Evolutionary conservation across 495 filamentous ascomycete genomes (phyloP).

Genomic region (Aspergillus steynii): DNA sequence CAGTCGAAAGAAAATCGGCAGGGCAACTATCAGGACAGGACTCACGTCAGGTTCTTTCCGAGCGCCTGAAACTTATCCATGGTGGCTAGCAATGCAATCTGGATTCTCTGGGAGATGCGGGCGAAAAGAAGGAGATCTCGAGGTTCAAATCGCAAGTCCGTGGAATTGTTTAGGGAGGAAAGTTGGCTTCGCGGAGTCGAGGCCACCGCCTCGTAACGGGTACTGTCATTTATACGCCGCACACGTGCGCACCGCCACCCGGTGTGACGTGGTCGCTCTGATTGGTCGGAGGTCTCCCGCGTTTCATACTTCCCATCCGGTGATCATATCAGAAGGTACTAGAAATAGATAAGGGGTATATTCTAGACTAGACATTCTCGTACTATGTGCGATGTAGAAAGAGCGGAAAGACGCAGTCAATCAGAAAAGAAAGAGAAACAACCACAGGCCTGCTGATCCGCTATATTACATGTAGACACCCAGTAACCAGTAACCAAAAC

Average conservation of each 20-base stretch:
- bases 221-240: conserved; percentile 7
- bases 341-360: not conserved
- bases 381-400: not conserved
- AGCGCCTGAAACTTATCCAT: conserved; percentile 75
- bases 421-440: conserved; percentile 1
- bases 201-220: conserved; percentile 19
- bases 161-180: not conserved
- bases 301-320: no score
- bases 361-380: not conserved
- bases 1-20: not conserved
- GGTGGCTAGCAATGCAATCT: conserved; percentile 15
- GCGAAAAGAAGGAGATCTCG: not conserved
- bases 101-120: not conserved
- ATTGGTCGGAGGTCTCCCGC: no score
- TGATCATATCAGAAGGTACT: no score
- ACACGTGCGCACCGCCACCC: conserved; percentile 27
- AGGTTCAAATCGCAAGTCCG: not conserved
- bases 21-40: conserved; percentile 7
- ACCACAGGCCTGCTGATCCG: not conserved
- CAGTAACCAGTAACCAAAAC: not conserved
- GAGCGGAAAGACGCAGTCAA: not conserved
- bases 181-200: conserved; percentile 7
- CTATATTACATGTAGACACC: not conserved
- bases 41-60: conserved; percentile 73
- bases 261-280: no score